Base-by-base conservation (phyloP, 306 rosid genomes). In the Senna siamea region DNA sequence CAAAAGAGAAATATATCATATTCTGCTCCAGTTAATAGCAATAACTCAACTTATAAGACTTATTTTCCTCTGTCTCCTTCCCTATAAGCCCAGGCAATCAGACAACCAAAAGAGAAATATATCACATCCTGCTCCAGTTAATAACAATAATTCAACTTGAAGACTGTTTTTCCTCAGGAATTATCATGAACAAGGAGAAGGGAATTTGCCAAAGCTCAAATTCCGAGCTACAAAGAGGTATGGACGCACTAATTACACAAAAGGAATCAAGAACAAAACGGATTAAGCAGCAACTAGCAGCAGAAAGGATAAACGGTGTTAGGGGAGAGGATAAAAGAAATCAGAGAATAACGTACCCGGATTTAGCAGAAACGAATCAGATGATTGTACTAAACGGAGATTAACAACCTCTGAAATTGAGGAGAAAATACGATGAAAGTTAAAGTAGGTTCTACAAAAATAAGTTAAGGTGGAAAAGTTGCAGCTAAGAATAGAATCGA, bases 401-500 rank as follows among this genome's bases (percentile, higher is more conserved):
- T 20, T 57, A 73, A 67, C 43, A 66, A 61, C 28, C 5, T 53
- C 54, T 56, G 82, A 63, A 76, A 68, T 48, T 58, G 74, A 61
- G 32, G 23, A 37, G 48, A 41, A 37, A 50, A 55, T 1, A 61
- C 5, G 3, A 47, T 50, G 28, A 6, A 22, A 78, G 23, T 69
- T 43, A 73, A 66, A 61, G 70, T 59, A 68, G 78, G 58, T 10
- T 34, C 40, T 20, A 20, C 32, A 10, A 72, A 72, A 71, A 69
- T 46, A 82, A 77, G 76, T 44, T 66, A 64, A 74, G 86, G 80
- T 79, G 72, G 80, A 51, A 41, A 83, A 72, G 26, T 50, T 17
- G 82, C 32, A 78, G 70, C 84, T 77, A 80, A 85, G 53, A 67
- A 82, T 85, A 79, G 93, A 57, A 72, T 2, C 9, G 68, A 82